Conservation (phyloP, 2,329 filamentous ascomycete species). For the Diaporthe ampelina region DNA sequence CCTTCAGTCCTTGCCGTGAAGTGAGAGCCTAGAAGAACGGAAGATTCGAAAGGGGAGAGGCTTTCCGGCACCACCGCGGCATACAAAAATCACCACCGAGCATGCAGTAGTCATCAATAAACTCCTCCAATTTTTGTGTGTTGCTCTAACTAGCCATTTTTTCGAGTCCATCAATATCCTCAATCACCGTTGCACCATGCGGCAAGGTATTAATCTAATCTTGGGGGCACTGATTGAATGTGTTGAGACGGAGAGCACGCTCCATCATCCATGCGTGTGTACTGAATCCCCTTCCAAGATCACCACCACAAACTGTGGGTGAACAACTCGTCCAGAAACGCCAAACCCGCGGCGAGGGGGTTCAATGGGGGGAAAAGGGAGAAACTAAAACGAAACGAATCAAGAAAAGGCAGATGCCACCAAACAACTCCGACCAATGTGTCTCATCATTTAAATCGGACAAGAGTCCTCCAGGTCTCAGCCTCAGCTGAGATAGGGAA, state of each 20-base stretch:
- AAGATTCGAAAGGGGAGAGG: background rate
- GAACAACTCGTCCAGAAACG: constrained; percentile 32
- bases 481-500: background rate
- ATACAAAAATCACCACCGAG: background rate
- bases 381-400: background rate
- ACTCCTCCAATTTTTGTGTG: constrained; percentile 24
- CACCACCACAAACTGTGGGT: constrained; percentile 28
- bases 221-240: background rate
- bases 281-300: constrained; percentile 7
- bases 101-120: constrained; percentile 9
- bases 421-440: constrained; percentile 19
- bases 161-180: constrained; percentile 20
- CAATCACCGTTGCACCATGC: background rate
- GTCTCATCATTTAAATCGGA: constrained; percentile 9
- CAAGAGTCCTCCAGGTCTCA: constrained; percentile 19
- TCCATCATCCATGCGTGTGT: background rate
- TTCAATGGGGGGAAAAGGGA: background rate
- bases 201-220: constrained; percentile 6
- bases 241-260: background rate
- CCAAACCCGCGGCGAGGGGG: constrained; percentile 25
- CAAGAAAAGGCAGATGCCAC: constrained; percentile 6
- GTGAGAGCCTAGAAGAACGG: too few species aligned
- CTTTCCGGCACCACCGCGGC: too few species aligned
- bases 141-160: constrained; percentile 14
- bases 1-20: too few species aligned